Evolutionary conservation across 192 early-diverging fungal genomes (phyloP).

Genomic region (Umbelopsis ramanniana): DNA sequence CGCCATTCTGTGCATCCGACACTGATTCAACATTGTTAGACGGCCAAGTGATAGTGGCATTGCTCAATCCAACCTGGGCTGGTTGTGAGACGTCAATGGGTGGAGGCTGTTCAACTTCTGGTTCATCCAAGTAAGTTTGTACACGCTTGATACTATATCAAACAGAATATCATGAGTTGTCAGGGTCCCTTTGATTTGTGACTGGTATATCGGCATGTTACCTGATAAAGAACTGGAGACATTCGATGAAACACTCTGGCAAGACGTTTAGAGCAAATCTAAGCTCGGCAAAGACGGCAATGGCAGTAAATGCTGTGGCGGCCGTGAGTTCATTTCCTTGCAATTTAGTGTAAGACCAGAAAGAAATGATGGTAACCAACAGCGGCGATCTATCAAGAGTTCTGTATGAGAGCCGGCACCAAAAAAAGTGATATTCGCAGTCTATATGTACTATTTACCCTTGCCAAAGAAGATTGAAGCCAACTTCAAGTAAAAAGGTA

Average conservation of each 20-base stretch:
- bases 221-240: constrained; percentile 31
- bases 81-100: constrained; percentile 16
- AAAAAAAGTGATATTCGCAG: background rate
- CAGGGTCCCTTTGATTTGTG: background rate
- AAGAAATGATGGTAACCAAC: constrained; percentile 62
- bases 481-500: constrained; percentile 30
- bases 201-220: background rate
- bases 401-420: background rate
- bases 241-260: constrained; percentile 32
- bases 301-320: constrained; percentile 68
- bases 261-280: constrained; percentile 50
- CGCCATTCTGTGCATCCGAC: background rate
- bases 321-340: constrained; percentile 64
- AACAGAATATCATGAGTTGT: background rate
- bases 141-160: constrained; percentile 59
- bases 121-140: constrained; percentile 74
- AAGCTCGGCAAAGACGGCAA: constrained; percentile 64
- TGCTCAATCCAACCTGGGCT: constrained; percentile 44
- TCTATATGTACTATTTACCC: constrained; percentile 40
- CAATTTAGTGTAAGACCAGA: constrained; percentile 60
- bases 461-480: constrained; percentile 41
- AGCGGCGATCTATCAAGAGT: constrained; percentile 48
- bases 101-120: constrained; percentile 63
- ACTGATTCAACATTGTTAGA: background rate
- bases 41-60: constrained; percentile 56